phyloP scores from a whole-genome alignment of 371 early-diverging fungal species.

The Mycotypha africana region DNA sequence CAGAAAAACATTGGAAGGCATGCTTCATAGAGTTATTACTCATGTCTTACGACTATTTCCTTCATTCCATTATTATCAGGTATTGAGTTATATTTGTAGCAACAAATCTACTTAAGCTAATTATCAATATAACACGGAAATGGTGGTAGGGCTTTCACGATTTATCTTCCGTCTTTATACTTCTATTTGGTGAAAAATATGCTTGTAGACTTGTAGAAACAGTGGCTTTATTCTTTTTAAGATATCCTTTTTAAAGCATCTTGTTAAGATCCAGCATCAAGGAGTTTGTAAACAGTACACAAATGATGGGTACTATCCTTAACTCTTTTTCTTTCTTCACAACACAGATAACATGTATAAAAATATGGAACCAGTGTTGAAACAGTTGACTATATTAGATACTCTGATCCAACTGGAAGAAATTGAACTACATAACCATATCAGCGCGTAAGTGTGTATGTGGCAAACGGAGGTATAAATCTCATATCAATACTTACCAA shows the following conservation, averaged over 20 bases:
- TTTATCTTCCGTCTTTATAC: constrained; percentile 55
- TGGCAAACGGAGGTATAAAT: too few relatives aligned
- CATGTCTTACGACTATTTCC: constrained; percentile 52
- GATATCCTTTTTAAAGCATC: constrained; percentile 43
- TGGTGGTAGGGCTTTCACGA: constrained; percentile 80
- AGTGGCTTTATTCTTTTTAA: constrained; percentile 54
- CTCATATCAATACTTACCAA: too few relatives aligned
- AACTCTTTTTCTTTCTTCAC: constrained; percentile 1
- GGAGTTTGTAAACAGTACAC: too few relatives aligned
- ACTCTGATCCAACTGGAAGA: constrained; percentile 49
- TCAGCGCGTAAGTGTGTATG: constrained; percentile 44
- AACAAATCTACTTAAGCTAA: neutral
- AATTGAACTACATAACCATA: constrained; percentile 38
- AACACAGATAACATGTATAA: constrained; percentile 61
- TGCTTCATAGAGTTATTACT: constrained; percentile 43
- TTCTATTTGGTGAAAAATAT: constrained; percentile 49
- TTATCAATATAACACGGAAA: too few relatives aligned
- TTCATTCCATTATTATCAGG: constrained; percentile 66
- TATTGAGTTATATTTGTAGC: too few relatives aligned
- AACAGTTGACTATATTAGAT: constrained; percentile 49
- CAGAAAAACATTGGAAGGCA: constrained; percentile 30
- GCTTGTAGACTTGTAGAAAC: constrained; percentile 45
- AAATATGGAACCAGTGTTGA: constrained; percentile 51
- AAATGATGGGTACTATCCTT: too few relatives aligned
- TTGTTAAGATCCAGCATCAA: neutral